Percentiles rank a stretch among this genome's conserved stretches.
phyloP scores from a whole-genome alignment of 1,284 basidiomycete species.

The Ganoderma resinaceum region DNA sequence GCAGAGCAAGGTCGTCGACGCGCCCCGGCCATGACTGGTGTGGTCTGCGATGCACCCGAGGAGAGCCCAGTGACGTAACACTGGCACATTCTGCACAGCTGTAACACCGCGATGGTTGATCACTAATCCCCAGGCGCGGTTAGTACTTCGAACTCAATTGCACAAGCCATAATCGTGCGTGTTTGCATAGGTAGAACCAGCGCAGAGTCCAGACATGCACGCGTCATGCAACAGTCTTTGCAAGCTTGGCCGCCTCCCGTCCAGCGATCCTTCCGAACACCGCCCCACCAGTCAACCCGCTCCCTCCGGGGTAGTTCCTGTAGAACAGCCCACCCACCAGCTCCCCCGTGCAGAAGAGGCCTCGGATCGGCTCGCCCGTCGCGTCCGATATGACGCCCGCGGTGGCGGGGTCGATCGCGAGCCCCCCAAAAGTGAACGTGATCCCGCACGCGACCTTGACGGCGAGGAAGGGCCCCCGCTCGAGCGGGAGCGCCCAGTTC shows the following conservation, averaged over 20 bases:
- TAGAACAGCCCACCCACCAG: conserved; percentile 71
- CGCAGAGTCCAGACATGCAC: background rate
- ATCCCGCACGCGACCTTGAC: conserved; percentile 73
- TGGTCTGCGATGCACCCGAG: background rate
- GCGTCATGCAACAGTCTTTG: background rate
- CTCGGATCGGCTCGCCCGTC: conserved; percentile 50
- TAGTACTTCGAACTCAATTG: background rate
- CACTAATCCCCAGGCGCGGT: too few relatives aligned
- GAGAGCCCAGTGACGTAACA: background rate
- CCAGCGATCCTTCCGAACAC: conserved; percentile 73
- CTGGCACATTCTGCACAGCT: conserved; percentile 1
- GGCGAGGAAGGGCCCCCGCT: conserved; percentile 62
- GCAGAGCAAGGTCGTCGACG: background rate
- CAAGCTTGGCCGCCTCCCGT: conserved; percentile 30
- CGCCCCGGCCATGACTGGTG: background rate
- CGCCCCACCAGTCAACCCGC: conserved; percentile 69
- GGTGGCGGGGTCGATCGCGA: conserved; percentile 62
- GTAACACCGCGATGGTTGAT: background rate
- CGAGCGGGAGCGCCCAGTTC: conserved; percentile 68
- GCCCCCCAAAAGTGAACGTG: conserved; percentile 75
- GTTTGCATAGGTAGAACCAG: background rate
- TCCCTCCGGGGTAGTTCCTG: conserved; percentile 72
- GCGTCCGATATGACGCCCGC: conserved; percentile 55
- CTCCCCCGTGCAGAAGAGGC: conserved; percentile 71
- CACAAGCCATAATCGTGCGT: background rate